Percentiles rank a stretch among this genome's conserved stretches.
These are phyloP conservation scores for Nicotiana sylvestris DNA, from an alignment of 257 asterid genomes.

Conservation along the genomic window DNA sequence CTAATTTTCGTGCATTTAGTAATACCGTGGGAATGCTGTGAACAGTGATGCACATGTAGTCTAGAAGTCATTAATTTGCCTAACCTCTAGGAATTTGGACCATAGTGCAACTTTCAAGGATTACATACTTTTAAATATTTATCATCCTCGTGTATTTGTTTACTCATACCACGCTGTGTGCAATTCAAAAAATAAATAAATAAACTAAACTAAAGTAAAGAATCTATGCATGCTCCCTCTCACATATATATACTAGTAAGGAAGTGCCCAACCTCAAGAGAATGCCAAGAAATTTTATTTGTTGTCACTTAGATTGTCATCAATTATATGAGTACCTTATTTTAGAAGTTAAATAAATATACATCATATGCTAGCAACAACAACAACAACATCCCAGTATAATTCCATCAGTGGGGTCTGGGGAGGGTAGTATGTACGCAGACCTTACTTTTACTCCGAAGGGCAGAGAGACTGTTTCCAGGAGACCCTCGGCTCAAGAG, in stretches of 20 bases:
- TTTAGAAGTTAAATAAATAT: no score
- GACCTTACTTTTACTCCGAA: no score
- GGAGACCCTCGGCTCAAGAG: no score
- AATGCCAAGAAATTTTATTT: no score
- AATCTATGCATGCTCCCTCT: not conserved
- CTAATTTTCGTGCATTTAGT: not conserved
- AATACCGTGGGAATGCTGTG: not conserved
- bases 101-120: not conserved
- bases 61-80: not conserved
- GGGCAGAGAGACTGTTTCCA: no score
- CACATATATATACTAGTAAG: not conserved
- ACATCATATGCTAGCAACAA: no score
- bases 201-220: not conserved
- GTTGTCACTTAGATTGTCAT: no score
- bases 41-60: not conserved
- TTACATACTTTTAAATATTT: not conserved
- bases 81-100: not conserved
- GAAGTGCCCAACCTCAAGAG: no score
- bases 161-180: not conserved
- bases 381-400: no score
- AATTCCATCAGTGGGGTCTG: no score
- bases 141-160: conserved; percentile 6
- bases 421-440: no score
- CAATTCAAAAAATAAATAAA: not conserved
- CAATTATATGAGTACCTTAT: no score